These are phyloP conservation scores for Hymenoscyphus infarciens DNA, from an alignment of 2,329 filamentous ascomycete genomes.

Conservation along the genomic window DNA sequence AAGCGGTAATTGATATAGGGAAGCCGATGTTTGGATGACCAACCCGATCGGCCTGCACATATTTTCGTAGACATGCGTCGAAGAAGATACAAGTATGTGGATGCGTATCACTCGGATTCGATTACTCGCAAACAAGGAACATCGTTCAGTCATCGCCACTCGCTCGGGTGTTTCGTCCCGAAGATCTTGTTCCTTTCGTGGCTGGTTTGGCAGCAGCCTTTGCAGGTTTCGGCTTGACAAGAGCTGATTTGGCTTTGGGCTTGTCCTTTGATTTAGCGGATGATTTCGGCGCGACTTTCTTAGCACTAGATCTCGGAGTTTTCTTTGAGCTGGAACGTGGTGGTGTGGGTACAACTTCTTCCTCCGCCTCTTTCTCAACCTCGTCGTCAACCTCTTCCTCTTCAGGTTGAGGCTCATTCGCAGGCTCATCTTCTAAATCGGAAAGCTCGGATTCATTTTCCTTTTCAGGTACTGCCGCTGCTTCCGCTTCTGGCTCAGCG, in stretches of 20 bases:
- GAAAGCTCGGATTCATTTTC: conserved; percentile 4
- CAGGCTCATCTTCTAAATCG: conserved; percentile 15
- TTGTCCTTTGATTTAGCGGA: conserved; percentile 8
- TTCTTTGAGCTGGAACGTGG: conserved; percentile 18
- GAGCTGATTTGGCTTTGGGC: not conserved
- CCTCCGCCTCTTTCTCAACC: conserved; percentile 34
- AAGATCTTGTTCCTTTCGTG: conserved; percentile 14
- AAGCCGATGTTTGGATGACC: not conserved
- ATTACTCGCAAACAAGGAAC: not conserved
- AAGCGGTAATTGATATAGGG: not conserved
- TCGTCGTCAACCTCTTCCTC: conserved; percentile 32
- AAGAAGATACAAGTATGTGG: not conserved
- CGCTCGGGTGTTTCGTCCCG: not conserved
- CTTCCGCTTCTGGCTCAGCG: conserved; percentile 6
- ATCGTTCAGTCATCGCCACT: not conserved
- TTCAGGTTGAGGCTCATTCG: conserved; percentile 22
- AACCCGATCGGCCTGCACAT: not conserved
- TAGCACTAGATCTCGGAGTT: conserved; percentile 7
- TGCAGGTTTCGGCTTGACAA: conserved; percentile 1
- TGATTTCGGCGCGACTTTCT: conserved; percentile 6
- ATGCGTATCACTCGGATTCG: not conserved
- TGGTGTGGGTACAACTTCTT: conserved; percentile 18
- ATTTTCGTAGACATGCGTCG: not conserved
- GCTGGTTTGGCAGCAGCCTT: conserved; percentile 4
- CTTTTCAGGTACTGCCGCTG: conserved; percentile 11